Base-by-base conservation (phyloP, 345 rosid species). In the Fremontodendron californicum region DNA sequence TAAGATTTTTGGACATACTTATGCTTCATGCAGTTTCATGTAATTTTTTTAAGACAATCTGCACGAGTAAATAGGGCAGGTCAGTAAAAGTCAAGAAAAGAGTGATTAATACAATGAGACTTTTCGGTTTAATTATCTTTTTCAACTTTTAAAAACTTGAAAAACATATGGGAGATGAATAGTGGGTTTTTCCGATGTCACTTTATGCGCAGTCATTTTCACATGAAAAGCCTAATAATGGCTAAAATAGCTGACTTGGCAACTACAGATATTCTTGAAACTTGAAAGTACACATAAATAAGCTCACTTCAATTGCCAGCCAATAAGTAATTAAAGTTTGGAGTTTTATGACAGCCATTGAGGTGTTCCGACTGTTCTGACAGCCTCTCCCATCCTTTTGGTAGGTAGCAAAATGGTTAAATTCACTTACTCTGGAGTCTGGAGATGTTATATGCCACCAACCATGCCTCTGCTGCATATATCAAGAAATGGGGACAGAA, bases 361-460 rank as follows among this genome's bases (percentile, higher is more conserved):
- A n/a, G 48, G 33, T 52, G 61, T 35, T 33, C 23, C 13, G 16
- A 13, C 21, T 27, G 33, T 71, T 52, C 11, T 71, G 75, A 21
- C 64, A 35, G 76, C n/a, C 64, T 37, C 48, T 39, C 51, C 76
- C 16, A 19, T 9, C 58, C 60, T 13, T 49, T 49, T 31, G 60
- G 43, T 19, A 29, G 71, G 51, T 40, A 21, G 71, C 71, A 21
- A 66, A 58, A 23, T 31, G 49, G 74, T 49, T 71, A 21, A 71
- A 49, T 48, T 46, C 39, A 29, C 42, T 49, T 19, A 21, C 43
- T 18, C 29, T 51, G 18, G 75, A 33, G 27, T n/a, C 60, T 19
- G 21, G 52, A 66, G 62, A 69, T 74, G 76, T 74, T 60, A 74
- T 68, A 52, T 70, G 49, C 55, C 68, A 75, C 79, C 81, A 81